Conservation (phyloP, 139 green algal genomes). For the Parachlorella kessleri region DNA sequence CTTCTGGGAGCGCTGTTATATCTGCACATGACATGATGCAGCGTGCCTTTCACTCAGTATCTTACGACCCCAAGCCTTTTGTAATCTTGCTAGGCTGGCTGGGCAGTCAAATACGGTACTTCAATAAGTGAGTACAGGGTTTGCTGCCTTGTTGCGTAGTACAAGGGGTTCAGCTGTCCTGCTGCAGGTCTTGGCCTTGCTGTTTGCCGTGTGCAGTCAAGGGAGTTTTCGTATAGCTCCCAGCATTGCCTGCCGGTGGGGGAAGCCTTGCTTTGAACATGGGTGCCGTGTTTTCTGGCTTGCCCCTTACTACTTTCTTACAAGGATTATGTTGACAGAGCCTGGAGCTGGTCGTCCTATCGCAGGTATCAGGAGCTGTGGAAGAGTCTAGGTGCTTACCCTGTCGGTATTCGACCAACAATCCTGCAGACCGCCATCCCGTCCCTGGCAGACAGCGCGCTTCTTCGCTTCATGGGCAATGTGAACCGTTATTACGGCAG, state of each 20-base stretch:
- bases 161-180: too few relatives aligned
- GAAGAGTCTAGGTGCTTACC: constrained; percentile 14
- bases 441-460: neutral
- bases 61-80: neutral
- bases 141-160: too few relatives aligned
- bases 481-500: neutral
- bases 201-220: too few relatives aligned
- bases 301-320: neutral
- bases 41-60: too few relatives aligned
- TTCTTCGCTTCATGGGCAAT: constrained; percentile 16
- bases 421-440: constrained; percentile 25
- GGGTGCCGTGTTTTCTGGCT: neutral
- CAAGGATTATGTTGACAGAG: too few relatives aligned
- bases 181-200: too few relatives aligned
- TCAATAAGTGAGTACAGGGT: neutral
- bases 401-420: constrained; percentile 10
- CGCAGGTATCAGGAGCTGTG: constrained; percentile 14
- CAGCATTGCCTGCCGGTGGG: too few relatives aligned
- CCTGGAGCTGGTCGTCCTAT: too few relatives aligned
- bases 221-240: too few relatives aligned
- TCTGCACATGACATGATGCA: too few relatives aligned
- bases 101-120: neutral
- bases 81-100: constrained; percentile 31
- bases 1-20: too few relatives aligned
- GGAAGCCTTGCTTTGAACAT: neutral